Base-by-base conservation (phyloP, 768 basidiomycete genomes). In the Daedalea quercina region DNA sequence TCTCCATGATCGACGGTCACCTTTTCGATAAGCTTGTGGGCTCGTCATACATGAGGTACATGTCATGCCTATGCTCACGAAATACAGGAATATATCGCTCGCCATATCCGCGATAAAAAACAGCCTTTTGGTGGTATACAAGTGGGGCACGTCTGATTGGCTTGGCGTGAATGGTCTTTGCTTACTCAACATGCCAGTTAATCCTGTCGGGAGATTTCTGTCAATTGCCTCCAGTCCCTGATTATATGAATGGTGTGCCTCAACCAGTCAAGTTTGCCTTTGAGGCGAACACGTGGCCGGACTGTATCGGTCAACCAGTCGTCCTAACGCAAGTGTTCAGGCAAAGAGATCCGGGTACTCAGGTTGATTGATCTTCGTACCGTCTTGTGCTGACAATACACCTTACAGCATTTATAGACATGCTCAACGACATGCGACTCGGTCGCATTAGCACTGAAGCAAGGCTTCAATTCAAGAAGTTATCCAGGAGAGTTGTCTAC, bases 141-240 rank as follows among this genome's bases (percentile, higher is more conserved):
- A 74, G 87, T 87, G 15, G 4, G 37, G 11, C 28, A 31, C 37
- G 13, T 15, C 19, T 6, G 17, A 4, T 40, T 40, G 3, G 7
- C 15, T 19, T 15, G 7, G 37, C 37, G 37, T 40, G n/a, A n/a
- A n/a, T 17, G 13, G 6, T 19, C 33, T 26, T 22, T 52, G 24
- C 17, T 20, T 43, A 62, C 19, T 13, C 17, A 17, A 9, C n/a
- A 20, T 13, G 15, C n/a, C 54, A 93, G 86, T 78, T 94, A 49
- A 76, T 89, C 31, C 70, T 94, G 3, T 91, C 86, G 8, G 93
- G 93, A 7, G 93, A 96, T 64, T 94, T 94, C 66, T 94, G 82
- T 63, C 92, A 96, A 66, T 74, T 96, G 0, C 93, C 93, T 9
- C 93, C 93, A 1, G 89, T 94, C 0, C 73, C 78, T 12, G 72